Base-by-base conservation (phyloP, 108 stramenopile genomes). In the Schizochytrium sp. region DNA sequence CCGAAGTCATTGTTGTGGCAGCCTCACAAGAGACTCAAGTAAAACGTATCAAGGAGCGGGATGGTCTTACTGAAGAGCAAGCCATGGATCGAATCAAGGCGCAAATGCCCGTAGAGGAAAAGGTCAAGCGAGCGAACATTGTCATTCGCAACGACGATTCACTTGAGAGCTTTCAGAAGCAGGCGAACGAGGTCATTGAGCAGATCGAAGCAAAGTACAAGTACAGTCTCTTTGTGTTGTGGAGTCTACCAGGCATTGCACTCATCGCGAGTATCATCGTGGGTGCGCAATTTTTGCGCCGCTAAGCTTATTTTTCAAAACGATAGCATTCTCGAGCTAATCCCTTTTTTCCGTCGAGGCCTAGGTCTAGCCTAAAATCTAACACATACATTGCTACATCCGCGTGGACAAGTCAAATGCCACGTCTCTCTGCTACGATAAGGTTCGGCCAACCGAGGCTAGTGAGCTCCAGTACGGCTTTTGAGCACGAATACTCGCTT, bases 81-180 rank as follows among this genome's bases (percentile, higher is more conserved):
- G 76, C 76, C 76, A 47, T 83, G 45, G 76, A 83, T 23, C 45
- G 76, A 83, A 83, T 83, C 51, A 83, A 83, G 25, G 45, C 76
- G 16, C 76, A 83, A 45, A 83, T 83, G 48, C 76, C 76, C 25
- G 51, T 83, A 1, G 51, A 83, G 28, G 76, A 83, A 28, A 83
- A 83, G 51, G 23, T 23, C 4, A 45, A 12, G 48, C 45, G 12
- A 6, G 76, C 76, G 48, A 3, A 83, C 51, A 53, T 83, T 34
- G 76, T 83, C 45, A 83, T 83, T 34, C 28, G 48, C n/a, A 83
- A 83, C 76, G 76, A 83, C 4, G 51, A 45, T 16, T 28, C 76
- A 12, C 76, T 8, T 8, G 76, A 47, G 12, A 18, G 48, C 19
- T 28, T 83, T 23, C 12, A 83, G 51, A 45, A 47, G 6, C 6